A percentile compares a stretch with the other conserved stretches of the same genome.
These are phyloP conservation scores for Saturnispora diversa DNA, from an alignment of 805 yeast species.

Conservation along the genomic window DNA sequence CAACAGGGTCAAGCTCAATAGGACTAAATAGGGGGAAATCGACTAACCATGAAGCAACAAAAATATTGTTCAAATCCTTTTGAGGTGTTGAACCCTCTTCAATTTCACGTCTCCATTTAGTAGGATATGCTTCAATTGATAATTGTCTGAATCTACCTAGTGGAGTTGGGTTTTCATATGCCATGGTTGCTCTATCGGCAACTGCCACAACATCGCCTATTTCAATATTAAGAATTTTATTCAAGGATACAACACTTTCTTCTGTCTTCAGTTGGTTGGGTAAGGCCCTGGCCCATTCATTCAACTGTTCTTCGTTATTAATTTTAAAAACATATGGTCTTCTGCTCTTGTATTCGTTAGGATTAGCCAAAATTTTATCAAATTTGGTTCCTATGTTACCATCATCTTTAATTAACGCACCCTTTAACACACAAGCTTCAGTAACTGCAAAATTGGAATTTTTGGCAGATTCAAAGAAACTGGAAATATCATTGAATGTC, in stretches of 20 bases:
- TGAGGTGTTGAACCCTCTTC: constrained; percentile 16
- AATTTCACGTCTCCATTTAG: constrained; percentile 38
- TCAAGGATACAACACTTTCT: constrained; percentile 18
- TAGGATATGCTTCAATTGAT: constrained; percentile 49
- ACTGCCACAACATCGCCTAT: constrained; percentile 73
- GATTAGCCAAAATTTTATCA: constrained; percentile 27
- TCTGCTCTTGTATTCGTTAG: constrained; percentile 43
- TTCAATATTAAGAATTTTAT: constrained; percentile 33
- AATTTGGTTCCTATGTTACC: constrained; percentile 14
- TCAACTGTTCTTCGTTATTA: constrained; percentile 31
- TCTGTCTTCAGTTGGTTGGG: constrained; percentile 13
- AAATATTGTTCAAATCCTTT: constrained; percentile 27
- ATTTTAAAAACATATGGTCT: constrained; percentile 53
- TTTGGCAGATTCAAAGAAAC: constrained; percentile 28
- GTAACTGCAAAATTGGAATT: constrained; percentile 52
- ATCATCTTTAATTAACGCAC: constrained; percentile 31
- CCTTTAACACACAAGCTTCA: constrained; percentile 62
- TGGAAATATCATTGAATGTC: constrained; percentile 41
- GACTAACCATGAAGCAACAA: constrained; percentile 77
- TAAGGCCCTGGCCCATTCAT: constrained; percentile 36
- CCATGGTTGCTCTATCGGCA: constrained; percentile 56
- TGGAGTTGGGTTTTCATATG: constrained; percentile 95
- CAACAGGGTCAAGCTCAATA: constrained; percentile 31
- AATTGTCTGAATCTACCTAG: constrained; percentile 78
- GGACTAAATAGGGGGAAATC: constrained; percentile 92